These are phyloP conservation scores for Schizopora paradoxa DNA, from an alignment of 1,284 basidiomycete genomes.

Conservation along the genomic window DNA sequence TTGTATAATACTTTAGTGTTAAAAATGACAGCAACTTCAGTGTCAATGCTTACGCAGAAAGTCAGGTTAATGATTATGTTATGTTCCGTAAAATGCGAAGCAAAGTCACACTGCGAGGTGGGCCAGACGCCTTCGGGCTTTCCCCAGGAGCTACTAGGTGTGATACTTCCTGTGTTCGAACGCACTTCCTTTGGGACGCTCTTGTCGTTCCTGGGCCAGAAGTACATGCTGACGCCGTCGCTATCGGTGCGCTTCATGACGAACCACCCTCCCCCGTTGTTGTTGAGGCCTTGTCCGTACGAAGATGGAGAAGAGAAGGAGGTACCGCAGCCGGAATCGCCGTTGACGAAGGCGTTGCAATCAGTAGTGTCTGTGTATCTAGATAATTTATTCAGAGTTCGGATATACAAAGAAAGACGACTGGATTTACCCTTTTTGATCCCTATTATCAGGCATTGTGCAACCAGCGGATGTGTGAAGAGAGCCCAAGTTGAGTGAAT, in stretches of 20 bases:
- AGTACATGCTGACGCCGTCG: slow-evolving; percentile 48
- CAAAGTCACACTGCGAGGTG: slow-evolving; percentile 36
- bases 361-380: slow-evolving; percentile 35
- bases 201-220: slow-evolving; percentile 41
- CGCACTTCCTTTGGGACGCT: slow-evolving; percentile 37
- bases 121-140: slow-evolving; percentile 48
- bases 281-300: slow-evolving; percentile 49
- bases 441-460: slow-evolving; percentile 32
- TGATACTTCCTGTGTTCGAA: slow-evolving; percentile 25
- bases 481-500: slow-evolving; percentile 41
- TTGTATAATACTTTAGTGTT: too few species aligned
- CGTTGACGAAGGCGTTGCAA: slow-evolving; percentile 47
- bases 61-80: slow-evolving; percentile 48
- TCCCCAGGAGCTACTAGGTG: slow-evolving; percentile 37
- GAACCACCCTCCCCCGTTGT: slow-evolving; percentile 45
- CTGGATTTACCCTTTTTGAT: slow-evolving; percentile 40
- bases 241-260: slow-evolving; percentile 34
- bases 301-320: slow-evolving; percentile 37
- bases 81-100: slow-evolving; percentile 43
- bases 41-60: slow-evolving; percentile 39
- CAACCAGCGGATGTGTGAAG: slow-evolving; percentile 50
- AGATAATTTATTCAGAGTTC: slow-evolving; percentile 1
- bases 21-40: background rate
- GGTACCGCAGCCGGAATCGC: slow-evolving; percentile 61
- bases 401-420: slow-evolving; percentile 6